Percentiles rank a stretch among this genome's conserved stretches.
Evolutionary conservation across 2,329 filamentous ascomycete species (phyloP).

Genomic region (Rhynchosporium agropyri): DNA sequence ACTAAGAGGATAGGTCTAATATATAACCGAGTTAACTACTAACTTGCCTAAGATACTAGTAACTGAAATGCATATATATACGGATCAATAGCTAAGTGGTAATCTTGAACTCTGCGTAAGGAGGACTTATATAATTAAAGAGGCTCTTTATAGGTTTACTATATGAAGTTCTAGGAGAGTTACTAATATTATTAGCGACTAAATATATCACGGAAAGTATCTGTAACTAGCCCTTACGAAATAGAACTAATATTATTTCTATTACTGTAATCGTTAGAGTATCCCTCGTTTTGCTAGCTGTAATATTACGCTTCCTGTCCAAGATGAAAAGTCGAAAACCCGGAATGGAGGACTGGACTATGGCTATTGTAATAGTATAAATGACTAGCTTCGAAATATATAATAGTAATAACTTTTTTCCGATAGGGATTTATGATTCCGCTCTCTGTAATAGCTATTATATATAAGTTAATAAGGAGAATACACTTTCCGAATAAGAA

Average conservation of each 20-base stretch:
- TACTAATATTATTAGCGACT: conserved; percentile 9
- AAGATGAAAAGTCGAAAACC: conserved; percentile 5
- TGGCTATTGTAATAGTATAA: not conserved
- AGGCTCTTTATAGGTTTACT: conserved; percentile 4
- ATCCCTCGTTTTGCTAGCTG: not conserved
- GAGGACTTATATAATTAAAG: conserved; percentile 1
- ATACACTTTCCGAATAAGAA: not conserved
- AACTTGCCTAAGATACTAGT: conserved; percentile 2
- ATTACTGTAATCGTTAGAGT: conserved; percentile 3
- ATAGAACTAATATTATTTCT: conserved; percentile 6
- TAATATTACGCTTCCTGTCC: conserved; percentile 4
- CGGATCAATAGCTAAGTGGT: conserved; percentile 1
- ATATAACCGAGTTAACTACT: not conserved
- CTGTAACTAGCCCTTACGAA: not conserved
- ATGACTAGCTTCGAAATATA: conserved; percentile 1
- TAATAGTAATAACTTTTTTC: not conserved
- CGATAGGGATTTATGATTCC: conserved; percentile 6
- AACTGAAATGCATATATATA: conserved; percentile 5
- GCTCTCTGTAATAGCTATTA: conserved; percentile 1
- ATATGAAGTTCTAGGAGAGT: not conserved
- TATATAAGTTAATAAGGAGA: not conserved
- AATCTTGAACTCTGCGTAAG: conserved; percentile 1
- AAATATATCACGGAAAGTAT: not conserved
- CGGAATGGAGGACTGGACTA: conserved; percentile 1
- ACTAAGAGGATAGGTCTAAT: conserved; percentile 3